Evolutionary conservation across 768 basidiomycete genomes (phyloP), one percentile per base, ranked within the genome.

Genomic region (Auriscalpium microsporum): DNA sequence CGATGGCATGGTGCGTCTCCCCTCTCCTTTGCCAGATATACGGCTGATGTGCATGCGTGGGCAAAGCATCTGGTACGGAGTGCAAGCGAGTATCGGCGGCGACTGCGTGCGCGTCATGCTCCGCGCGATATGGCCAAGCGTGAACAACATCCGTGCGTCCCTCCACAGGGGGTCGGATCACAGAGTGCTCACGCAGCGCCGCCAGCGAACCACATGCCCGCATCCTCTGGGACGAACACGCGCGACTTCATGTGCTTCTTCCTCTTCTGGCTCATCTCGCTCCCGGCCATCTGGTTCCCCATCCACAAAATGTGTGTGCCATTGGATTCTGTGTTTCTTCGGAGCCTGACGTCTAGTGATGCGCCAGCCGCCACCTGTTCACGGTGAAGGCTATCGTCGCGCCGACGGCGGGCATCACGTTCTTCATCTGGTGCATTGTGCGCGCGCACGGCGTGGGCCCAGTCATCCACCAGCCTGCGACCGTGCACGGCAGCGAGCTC

Each of bases 1-100:
- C 70, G 37, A 87, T 84, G 82, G 82, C 82, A 21, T 86, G 84
- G 86, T 86, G 52, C 58, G 78, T 67, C 48, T 42, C 50, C n/a
- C n/a, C 47, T 35, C 52, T 33, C 37, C 11, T 28, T 14, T 45
- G n/a, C 38, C 34, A 4, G 28, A 28, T 28, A 4, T 7, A 1
- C 28, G 28, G 28, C 28, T 28, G 28, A 28, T 28, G 28, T 28
- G 28, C 28, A 28, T 28, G 28, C 28, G 4, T 28, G 28, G 28
- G 28, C 28, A 28, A 28, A 84, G 83, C 60, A 78, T 86, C 45
- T 86, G 87, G 85, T 87, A 87, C 65, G 86, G 86, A 28, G 86
- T 89, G 10, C 86, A 89, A 64, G 77, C 87, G 1, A 87, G 85
- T 69, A 87, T 92, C 57, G 90, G 90, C n/a, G 88, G 89, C 13